phyloP scores from a whole-genome alignment of 306 rosid genomes.

The Malus sieversii region DNA sequence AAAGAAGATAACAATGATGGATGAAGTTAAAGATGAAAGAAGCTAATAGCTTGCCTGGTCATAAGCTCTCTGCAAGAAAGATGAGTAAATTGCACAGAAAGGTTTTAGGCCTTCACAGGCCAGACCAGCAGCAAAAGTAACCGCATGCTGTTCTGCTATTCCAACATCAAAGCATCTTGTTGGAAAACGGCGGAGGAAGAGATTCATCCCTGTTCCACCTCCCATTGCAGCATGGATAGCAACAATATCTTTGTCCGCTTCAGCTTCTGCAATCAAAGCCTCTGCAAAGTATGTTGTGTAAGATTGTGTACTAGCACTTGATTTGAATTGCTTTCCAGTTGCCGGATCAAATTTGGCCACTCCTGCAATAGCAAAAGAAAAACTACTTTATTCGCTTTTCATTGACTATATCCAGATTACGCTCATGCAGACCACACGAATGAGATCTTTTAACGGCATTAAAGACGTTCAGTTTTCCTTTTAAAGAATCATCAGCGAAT shows the following conservation, averaged over 20 bases:
- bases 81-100: slow-evolving; percentile 87
- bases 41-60: slow-evolving; percentile 60
- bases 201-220: slow-evolving; percentile 97
- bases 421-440: neutral
- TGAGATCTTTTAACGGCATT: neutral
- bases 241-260: slow-evolving; percentile 65
- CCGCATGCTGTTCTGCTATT: slow-evolving; percentile 97
- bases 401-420: neutral
- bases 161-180: slow-evolving; percentile 93
- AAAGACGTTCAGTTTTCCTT: neutral
- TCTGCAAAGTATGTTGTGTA: slow-evolving; percentile 93
- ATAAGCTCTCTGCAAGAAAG: slow-evolving; percentile 94
- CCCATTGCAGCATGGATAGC: slow-evolving; percentile 99
- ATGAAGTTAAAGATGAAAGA: neutral
- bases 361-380: slow-evolving; percentile 45
- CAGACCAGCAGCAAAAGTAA: slow-evolving; percentile 95
- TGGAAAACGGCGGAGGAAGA: slow-evolving; percentile 87
- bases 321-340: slow-evolving; percentile 82
- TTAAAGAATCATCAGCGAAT: neutral
- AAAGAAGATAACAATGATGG: neutral
- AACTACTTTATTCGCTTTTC: neutral
- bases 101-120: slow-evolving; percentile 94
- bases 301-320: slow-evolving; percentile 59
- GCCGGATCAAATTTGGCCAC: slow-evolving; percentile 87
- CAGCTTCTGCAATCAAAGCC: slow-evolving; percentile 96